Evolutionary conservation across 2,329 filamentous ascomycete genomes (phyloP).

Genomic region (Diaporthe eres): DNA sequence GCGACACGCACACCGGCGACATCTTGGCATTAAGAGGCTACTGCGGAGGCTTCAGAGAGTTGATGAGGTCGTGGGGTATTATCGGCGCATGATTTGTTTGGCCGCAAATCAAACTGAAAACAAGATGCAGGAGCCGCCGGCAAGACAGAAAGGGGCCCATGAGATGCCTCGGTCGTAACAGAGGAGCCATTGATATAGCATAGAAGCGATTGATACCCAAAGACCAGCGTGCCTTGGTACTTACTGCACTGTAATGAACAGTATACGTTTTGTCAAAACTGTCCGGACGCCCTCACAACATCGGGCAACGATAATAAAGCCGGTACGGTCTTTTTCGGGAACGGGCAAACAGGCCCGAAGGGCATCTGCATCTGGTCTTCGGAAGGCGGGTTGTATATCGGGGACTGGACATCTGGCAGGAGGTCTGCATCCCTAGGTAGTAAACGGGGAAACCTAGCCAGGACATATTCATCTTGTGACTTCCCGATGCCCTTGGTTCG

Average conservation of each 20-base stretch:
- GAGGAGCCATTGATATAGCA: conserved; percentile 29
- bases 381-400: background rate
- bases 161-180: background rate
- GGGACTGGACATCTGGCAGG: background rate
- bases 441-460: background rate
- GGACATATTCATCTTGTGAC: background rate
- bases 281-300: background rate
- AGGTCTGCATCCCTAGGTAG: background rate
- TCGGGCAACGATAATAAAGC: background rate
- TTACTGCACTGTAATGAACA: conserved; percentile 15
- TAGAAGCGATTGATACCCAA: conserved; percentile 40
- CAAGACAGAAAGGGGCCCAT: background rate
- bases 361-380: background rate
- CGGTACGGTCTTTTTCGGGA: background rate
- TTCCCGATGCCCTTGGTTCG: background rate
- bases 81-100: conserved; percentile 31
- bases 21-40: conserved; percentile 39
- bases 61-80: conserved; percentile 39
- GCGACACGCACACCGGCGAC: conserved; percentile 21
- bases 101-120: background rate
- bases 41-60: conserved; percentile 37
- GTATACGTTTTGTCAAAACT: background rate
- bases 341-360: background rate
- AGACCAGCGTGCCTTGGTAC: conserved; percentile 24
- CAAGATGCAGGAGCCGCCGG: background rate